These are phyloP conservation scores for Phytopythium ostracodes DNA, from an alignment of 352 stramenopile species.

Conservation along the genomic window DNA sequence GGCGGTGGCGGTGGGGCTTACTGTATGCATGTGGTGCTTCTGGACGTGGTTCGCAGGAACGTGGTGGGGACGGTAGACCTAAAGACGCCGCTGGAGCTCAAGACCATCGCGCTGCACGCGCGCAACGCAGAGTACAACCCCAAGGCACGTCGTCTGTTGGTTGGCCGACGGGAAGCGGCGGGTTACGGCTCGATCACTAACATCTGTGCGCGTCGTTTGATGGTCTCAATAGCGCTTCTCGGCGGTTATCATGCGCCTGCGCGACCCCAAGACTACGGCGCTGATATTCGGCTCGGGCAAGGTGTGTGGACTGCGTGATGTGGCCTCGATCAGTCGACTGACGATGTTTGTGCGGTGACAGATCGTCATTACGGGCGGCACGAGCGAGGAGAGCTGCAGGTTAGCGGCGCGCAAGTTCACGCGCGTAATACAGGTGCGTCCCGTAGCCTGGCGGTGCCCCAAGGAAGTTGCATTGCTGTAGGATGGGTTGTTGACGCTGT, in stretches of 20 bases:
- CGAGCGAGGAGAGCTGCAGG: constrained; percentile 76
- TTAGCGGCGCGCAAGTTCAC: constrained; percentile 85
- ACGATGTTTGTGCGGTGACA: constrained; percentile 12
- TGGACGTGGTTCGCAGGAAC: constrained; percentile 60
- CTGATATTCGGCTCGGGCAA: constrained; percentile 98
- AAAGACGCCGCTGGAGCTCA: constrained; percentile 93
- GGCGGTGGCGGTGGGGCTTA: not conserved
- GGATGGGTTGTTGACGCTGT: too few relatives aligned
- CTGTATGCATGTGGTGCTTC: not conserved
- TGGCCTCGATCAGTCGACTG: not conserved
- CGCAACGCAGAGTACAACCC: constrained; percentile 99
- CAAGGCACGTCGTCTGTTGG: too few relatives aligned
- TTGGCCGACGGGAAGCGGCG: too few relatives aligned
- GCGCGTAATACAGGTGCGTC: constrained; percentile 72
- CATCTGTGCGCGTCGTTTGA: not conserved
- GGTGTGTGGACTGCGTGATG: constrained; percentile 22
- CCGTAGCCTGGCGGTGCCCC: not conserved
- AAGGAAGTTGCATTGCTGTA: too few relatives aligned
- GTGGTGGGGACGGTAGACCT: constrained; percentile 95
- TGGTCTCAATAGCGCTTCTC: constrained; percentile 84
- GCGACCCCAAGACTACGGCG: constrained; percentile 96
- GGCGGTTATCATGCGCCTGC: constrained; percentile 94
- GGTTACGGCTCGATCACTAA: not conserved
- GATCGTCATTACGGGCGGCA: constrained; percentile 85
- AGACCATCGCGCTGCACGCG: constrained; percentile 95